phyloP scores from a whole-genome alignment of 2,329 filamentous ascomycete species.

The Microsporum audouinii region DNA sequence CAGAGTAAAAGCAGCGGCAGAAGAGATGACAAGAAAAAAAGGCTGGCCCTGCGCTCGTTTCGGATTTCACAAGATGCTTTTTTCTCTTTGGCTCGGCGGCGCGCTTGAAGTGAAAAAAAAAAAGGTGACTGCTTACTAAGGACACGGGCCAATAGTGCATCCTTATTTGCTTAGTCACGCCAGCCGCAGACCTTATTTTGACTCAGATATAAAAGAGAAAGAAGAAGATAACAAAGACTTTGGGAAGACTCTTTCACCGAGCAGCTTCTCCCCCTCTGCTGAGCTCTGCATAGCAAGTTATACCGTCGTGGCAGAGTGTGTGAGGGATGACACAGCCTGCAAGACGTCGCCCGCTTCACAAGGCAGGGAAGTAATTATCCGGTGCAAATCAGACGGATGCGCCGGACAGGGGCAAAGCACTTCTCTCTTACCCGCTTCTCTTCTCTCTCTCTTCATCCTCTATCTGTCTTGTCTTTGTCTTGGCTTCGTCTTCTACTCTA shows the following conservation, averaged over 20 bases:
- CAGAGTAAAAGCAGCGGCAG: not conserved
- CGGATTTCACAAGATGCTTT: constrained; percentile 1
- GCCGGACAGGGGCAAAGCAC: not conserved
- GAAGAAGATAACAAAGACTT: too few relatives aligned
- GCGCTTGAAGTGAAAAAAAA: not conserved
- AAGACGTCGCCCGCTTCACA: not conserved
- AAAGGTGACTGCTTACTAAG: not conserved
- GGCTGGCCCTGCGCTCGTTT: constrained; percentile 2
- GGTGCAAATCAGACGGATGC: not conserved
- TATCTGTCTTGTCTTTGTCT: not conserved
- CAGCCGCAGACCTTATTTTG: constrained; percentile 1
- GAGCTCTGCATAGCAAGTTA: too few relatives aligned
- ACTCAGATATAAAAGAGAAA: not conserved
- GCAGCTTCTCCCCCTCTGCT: too few relatives aligned
- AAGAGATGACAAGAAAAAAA: not conserved
- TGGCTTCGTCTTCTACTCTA: not conserved
- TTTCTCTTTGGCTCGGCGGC: not conserved
- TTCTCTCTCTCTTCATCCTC: not conserved
- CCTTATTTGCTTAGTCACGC: not conserved
- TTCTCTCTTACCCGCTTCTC: not conserved
- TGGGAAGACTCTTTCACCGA: too few relatives aligned
- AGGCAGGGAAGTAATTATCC: not conserved
- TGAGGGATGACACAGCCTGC: not conserved
- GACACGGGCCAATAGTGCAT: not conserved
- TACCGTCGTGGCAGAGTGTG: not conserved